Base-by-base conservation (phyloP, 2,329 filamentous ascomycete species). In the Chalaropsis ovoidea region DNA sequence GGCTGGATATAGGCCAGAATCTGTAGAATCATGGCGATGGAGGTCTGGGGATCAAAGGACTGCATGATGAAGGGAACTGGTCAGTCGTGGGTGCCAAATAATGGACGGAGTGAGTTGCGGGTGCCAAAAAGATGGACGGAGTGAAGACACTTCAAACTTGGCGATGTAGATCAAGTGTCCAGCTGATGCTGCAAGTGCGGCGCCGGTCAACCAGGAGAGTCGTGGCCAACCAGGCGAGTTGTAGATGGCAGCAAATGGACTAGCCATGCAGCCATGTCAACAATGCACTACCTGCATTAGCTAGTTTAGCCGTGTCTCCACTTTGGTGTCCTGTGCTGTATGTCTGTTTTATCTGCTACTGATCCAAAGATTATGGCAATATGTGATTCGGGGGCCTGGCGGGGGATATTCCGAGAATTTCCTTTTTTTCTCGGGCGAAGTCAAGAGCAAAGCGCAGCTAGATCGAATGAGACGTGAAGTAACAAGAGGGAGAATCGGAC, bases 1-100 rank as follows among this genome's bases (percentile, higher is more conserved):
- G 68, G 67, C n/a, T 52, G 62, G 52, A 67, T 17, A 62, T 58
- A 60, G 60, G 7, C 49, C 27, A 61, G 62, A n/a, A 52, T 19
- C 27, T 10, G n/a, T 47, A n/a, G 56, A 42, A 35, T 24, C 27
- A 58, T 39, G 24, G 27, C 31, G 31, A 11, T n/a, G 43, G 43
- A n/a, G 43, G 42, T 15, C 13, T 47, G 27, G 15, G 27, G n/a
- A 35, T 17, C 22, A 11, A 35, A 17, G 7, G 17, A 13, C n/a
- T 1, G 15, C 7, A 8, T n/a, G 27, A 15, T 17, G 3, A 11
- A 35, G n/a, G 54, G n/a, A n/a, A 19, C 7, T 8, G 27, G 52
- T 2, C 22, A 56, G 15, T 6, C 35, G 52, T 17, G 13, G 11
- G 22, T 5, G 43, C 15, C 2, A 8, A 3, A 47, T n/a, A 47